Evolutionary conservation across 768 basidiomycete genomes (phyloP).

Genomic region (Asterophora lycoperdoides): DNA sequence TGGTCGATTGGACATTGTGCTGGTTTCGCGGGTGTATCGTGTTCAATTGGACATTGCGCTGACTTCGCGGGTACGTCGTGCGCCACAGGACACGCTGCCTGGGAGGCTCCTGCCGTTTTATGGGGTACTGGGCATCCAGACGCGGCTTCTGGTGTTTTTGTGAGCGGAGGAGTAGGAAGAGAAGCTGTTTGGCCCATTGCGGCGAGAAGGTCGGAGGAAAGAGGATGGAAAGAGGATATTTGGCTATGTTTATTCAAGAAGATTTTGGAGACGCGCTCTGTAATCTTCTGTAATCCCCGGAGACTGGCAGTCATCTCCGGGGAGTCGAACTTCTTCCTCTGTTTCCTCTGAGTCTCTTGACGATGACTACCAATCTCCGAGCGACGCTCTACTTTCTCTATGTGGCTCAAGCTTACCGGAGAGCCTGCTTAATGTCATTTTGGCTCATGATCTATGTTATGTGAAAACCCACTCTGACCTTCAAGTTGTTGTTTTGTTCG

Average conservation of each 20-base stretch:
- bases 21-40: conserved; percentile 29
- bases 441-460: too few relatives aligned
- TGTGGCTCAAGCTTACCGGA: too few relatives aligned
- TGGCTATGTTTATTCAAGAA: conserved; percentile 11
- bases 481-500: too few relatives aligned
- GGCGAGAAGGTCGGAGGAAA: background rate
- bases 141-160: conserved; percentile 20
- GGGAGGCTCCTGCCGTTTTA: conserved; percentile 1
- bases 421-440: too few relatives aligned
- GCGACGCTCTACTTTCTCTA: too few relatives aligned
- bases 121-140: conserved; percentile 28
- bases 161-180: conserved; percentile 17
- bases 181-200: conserved; percentile 48
- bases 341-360: too few relatives aligned
- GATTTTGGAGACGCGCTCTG: conserved; percentile 3
- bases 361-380: too few relatives aligned
- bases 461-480: too few relatives aligned
- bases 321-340: too few relatives aligned
- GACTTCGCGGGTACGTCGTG: conserved; percentile 28
- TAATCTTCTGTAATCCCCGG: too few relatives aligned
- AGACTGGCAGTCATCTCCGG: too few relatives aligned
- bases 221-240: background rate
- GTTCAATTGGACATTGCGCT: conserved; percentile 41
- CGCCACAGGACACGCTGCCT: conserved; percentile 26
- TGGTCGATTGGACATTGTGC: conserved; percentile 45